Evolutionary conservation across 768 basidiomycete genomes (phyloP).

Genomic region (Suillus subluteus): DNA sequence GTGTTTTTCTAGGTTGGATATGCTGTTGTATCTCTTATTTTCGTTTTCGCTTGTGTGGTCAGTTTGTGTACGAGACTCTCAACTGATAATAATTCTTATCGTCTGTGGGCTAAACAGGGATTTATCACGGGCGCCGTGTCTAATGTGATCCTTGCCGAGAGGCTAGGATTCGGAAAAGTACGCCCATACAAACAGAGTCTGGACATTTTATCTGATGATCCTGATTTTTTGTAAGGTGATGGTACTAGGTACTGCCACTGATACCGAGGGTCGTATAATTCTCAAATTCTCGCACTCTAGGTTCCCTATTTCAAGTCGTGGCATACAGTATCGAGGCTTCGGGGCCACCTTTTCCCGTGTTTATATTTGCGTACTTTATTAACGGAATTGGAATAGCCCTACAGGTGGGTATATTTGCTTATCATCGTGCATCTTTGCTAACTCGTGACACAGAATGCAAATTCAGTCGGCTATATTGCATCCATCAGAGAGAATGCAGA

Average conservation of each 20-base stretch:
- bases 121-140: constrained; percentile 47
- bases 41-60: constrained; percentile 44
- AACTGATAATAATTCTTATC: background rate
- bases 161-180: constrained; percentile 48
- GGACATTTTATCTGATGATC: background rate
- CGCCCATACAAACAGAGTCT: background rate
- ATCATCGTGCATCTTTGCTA: background rate
- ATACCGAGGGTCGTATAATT: background rate
- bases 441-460: constrained; percentile 55
- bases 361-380: constrained; percentile 51
- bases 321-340: constrained; percentile 58
- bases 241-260: constrained; percentile 34
- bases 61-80: constrained; percentile 15
- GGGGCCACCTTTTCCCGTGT: constrained; percentile 66
- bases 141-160: constrained; percentile 51
- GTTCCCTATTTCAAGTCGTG: constrained; percentile 53
- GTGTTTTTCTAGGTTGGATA: constrained; percentile 37
- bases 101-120: constrained; percentile 30
- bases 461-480: constrained; percentile 73
- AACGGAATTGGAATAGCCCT: constrained; percentile 55
- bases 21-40: constrained; percentile 45
- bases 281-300: constrained; percentile 31
- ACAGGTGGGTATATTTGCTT: constrained; percentile 34
- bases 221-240: constrained; percentile 37
- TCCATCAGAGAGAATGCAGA: constrained; percentile 56